Evolutionary conservation across 2,329 filamentous ascomycete genomes (phyloP), one percentile per base, ranked within the genome.

Genomic region (Apiospora koreana): DNA sequence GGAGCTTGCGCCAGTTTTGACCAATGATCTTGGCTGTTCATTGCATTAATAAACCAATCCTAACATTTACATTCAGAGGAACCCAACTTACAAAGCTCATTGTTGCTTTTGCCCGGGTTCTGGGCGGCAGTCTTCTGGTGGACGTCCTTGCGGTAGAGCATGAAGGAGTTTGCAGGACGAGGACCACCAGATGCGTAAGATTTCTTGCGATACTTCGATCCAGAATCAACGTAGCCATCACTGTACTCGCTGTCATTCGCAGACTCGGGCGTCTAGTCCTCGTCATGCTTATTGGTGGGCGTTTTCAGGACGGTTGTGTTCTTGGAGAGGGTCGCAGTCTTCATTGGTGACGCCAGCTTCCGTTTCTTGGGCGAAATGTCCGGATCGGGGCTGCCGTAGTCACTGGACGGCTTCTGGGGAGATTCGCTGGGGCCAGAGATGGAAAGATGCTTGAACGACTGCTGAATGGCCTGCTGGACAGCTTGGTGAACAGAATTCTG

Each of bases 11-110:
- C 66, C 66, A 68, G 5, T 48, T n/a, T 10, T n/a, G 18, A 14
- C 28, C 66, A 12, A 68, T 68, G 45, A 68, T 68, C 46, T 45
- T 42, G 8, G 66, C 66, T 68, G 45, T 38, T 46, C 6, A 35
- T 10, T 46, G 3, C 31, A 35, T 67, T 25, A 28, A 31, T 28
- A 23, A 25, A 18, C 14, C 0, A 3, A 18, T n/a, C 28, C 18
- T 23, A 8, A 54, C 16, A 43, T 7, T 2, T 28, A 23, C 12
- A 6, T n/a, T 7, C 3, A 10, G 3, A 16, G 5, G 18, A 50
- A 48, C n/a, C 10, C 41, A 18, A 25, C 66, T 28, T 25, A 68
- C 66, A 68, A 16, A 68, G 35, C 23, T 48, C 45, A 21, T 16
- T 14, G 14, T 68, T 68, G n/a, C 31, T 48, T 21, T 8, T 23